Evolutionary conservation across 352 stramenopile species (phyloP).

Genomic region (Thalassiosira livingstoniorum): DNA sequence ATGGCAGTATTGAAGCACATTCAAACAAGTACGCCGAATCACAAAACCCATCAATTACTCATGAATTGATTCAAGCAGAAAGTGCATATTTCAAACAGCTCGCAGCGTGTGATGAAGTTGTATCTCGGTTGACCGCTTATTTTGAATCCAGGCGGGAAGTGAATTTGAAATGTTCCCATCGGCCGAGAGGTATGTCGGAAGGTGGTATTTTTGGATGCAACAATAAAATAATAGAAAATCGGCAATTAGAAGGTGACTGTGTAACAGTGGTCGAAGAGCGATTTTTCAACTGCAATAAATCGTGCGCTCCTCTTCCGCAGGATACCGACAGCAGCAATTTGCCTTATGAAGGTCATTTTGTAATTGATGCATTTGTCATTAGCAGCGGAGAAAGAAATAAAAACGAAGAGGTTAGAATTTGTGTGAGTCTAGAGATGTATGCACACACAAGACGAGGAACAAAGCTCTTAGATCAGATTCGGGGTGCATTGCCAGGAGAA

Average conservation of each 20-base stretch:
- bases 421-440: conserved; percentile 60
- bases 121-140: conserved; percentile 37
- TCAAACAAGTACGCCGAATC: background rate
- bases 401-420: conserved; percentile 22
- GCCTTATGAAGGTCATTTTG: conserved; percentile 64
- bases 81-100: conserved; percentile 21
- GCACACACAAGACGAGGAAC: conserved; percentile 61
- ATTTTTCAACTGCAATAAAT: background rate
- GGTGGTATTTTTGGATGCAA: background rate
- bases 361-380: conserved; percentile 54
- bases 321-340: conserved; percentile 21
- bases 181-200: conserved; percentile 1
- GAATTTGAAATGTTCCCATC: conserved; percentile 37
- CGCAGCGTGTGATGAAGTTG: conserved; percentile 45
- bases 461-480: conserved; percentile 65
- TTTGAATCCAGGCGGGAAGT: conserved; percentile 36
- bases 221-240: background rate
- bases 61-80: background rate
- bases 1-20: too few species aligned
- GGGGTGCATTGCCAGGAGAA: conserved; percentile 66
- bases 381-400: conserved; percentile 10
- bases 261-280: background rate
- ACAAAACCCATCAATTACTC: background rate
- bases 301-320: background rate
- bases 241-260: background rate